phyloP scores from a whole-genome alignment of 176 grass and related monocot species.

The Aechmea fasciata region DNA sequence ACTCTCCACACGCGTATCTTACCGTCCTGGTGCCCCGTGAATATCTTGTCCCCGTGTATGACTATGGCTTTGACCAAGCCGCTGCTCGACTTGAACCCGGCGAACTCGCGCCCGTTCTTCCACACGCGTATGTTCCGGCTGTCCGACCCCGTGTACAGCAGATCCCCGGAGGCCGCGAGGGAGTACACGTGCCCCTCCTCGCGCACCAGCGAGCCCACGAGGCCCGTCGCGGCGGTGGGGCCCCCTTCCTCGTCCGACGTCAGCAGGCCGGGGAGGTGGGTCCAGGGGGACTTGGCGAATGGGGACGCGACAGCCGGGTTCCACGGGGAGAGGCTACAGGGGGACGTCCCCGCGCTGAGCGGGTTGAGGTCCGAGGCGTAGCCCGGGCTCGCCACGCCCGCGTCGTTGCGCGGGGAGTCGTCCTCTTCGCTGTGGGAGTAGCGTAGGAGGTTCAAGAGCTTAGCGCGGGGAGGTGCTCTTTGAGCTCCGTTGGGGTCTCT shows the following conservation, averaged over 20 bases:
- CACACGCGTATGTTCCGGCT: conserved; percentile 39
- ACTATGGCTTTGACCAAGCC: conserved; percentile 54
- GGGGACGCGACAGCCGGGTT: background rate
- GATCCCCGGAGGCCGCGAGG: conserved; percentile 20
- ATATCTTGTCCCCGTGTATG: conserved; percentile 22
- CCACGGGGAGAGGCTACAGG: background rate
- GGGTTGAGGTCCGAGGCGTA: background rate
- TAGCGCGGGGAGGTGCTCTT: background rate
- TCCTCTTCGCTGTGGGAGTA: conserved; percentile 3
- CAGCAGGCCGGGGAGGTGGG: background rate
- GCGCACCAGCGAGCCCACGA: conserved; percentile 34
- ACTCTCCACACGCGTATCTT: conserved; percentile 54
- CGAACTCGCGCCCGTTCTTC: conserved; percentile 22
- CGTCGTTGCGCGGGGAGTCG: background rate
- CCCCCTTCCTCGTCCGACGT: background rate
- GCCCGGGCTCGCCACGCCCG: background rate
- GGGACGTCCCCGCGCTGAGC: background rate
- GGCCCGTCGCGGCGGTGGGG: background rate
- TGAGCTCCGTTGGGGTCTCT: background rate
- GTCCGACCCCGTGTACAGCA: conserved; percentile 57
- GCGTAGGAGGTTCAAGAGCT: background rate
- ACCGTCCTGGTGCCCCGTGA: conserved; percentile 54
- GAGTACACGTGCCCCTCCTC: conserved; percentile 43
- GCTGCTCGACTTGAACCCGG: conserved; percentile 26
- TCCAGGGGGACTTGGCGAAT: conserved; percentile 9